Base-by-base conservation (phyloP, 2,329 filamentous ascomycete species). In the Fusarium sp. region DNA sequence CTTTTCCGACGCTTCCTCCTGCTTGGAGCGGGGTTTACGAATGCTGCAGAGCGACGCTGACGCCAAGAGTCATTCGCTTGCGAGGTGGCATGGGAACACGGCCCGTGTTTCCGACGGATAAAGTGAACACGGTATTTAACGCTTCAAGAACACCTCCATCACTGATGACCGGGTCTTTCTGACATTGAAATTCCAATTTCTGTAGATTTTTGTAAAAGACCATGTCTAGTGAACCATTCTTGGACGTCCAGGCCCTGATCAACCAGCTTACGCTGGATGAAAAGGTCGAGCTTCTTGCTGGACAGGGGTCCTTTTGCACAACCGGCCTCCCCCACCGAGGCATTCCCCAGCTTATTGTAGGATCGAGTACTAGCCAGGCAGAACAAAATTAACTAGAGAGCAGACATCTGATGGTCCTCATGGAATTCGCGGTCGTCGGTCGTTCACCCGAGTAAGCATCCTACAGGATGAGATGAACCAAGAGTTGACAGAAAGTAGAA, bases 321-420 rank as follows among this genome's bases (percentile, higher is more conserved):
- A 73, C 67, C 0, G 70, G 70, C 3, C 59, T 73, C 7, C 47
- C 60, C 0, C 48, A 28, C 1, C 50, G 62, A n/a, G 59, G 65
- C 2, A 72, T 73, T 47, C 71, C 71, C 2, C 53, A 27, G 12
- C 65, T 73, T 2, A 70, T 73, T 40, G 71, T 73, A 37, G 39
- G 48, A 4, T 6, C 30, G 16, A 15, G 16, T 39, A 18, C 23
- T 11, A 27, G 47, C 12, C 4, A 1, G 5, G 10, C 28, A 1
- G 7, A 0, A 3, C 1, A 10, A 11, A 28, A 5, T 60, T 72
- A 39, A 70, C 44, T 2, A 5, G n/a, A 10, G 18, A 4, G 3
- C 1, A 65, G 69, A 74, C 65, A 46, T 71, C 69, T n/a, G 72
- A 74, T 47, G 72, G 72, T 0, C 72, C 72, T 9, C 72, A 74